These are phyloP conservation scores for Myochromella boudieri DNA, from an alignment of 768 basidiomycete genomes.

Conservation along the genomic window DNA sequence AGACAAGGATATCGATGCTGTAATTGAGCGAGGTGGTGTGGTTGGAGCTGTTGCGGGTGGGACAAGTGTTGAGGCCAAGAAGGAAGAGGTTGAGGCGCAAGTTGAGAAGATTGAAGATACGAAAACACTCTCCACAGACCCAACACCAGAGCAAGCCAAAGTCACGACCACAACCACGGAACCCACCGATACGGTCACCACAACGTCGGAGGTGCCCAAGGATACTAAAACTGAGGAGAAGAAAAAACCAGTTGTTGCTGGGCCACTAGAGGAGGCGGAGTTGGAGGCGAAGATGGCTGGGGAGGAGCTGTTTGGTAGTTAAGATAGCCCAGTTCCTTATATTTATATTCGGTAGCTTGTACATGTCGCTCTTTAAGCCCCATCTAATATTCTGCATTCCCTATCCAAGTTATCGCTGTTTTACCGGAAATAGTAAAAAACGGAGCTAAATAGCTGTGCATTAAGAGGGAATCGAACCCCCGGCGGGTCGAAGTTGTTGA, in stretches of 20 bases:
- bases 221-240: neutral
- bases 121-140: neutral
- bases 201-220: neutral
- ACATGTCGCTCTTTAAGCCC: slow-evolving; percentile 3
- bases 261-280: slow-evolving; percentile 12
- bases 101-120: neutral
- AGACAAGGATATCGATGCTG: slow-evolving; percentile 10
- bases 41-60: slow-evolving; percentile 14
- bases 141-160: neutral
- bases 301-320: slow-evolving; percentile 12
- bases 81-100: slow-evolving; percentile 2
- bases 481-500: slow-evolving; percentile 89
- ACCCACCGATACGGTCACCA: neutral
- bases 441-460: too few relatives aligned
- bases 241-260: slow-evolving; percentile 7
- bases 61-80: slow-evolving; percentile 11
- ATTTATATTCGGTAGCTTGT: slow-evolving; percentile 1
- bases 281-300: slow-evolving; percentile 15
- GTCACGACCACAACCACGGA: neutral
- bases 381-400: too few relatives aligned
- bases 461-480: slow-evolving; percentile 88
- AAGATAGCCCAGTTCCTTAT: neutral
- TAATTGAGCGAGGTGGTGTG: slow-evolving; percentile 12
- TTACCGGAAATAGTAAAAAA: too few relatives aligned
- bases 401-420: too few relatives aligned